Conservation (phyloP, 1,284 basidiomycete genomes). For the Moniliophthora roreri region DNA sequence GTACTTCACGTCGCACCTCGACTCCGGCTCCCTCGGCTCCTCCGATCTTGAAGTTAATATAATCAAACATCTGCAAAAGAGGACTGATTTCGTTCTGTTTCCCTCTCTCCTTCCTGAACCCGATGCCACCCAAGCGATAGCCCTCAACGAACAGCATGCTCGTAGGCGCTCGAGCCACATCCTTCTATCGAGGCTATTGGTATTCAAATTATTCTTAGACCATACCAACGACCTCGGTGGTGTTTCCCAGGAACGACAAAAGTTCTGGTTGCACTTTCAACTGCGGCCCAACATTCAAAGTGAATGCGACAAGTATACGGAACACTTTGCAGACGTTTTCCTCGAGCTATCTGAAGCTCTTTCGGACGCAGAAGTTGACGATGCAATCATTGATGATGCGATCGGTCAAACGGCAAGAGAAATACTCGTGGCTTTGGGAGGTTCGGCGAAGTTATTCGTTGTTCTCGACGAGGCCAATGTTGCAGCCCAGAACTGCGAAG, state of each 20-base stretch:
- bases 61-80: background rate
- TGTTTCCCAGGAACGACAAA: too few relatives aligned
- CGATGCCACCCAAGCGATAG: background rate
- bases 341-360: background rate
- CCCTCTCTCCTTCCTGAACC: background rate
- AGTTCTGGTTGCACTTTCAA: too few relatives aligned
- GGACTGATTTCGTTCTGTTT: background rate
- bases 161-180: background rate
- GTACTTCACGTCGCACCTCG: slow-evolving; percentile 3
- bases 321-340: background rate
- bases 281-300: too few relatives aligned
- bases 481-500: background rate
- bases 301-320: too few relatives aligned
- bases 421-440: too few relatives aligned
- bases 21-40: background rate
- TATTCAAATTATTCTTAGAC: too few relatives aligned
- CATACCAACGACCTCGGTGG: too few relatives aligned
- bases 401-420: background rate
- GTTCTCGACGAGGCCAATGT: background rate
- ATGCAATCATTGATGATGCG: background rate
- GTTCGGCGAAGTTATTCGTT: background rate
- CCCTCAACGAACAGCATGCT: background rate
- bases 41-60: background rate
- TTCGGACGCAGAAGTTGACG: background rate
- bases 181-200: too few relatives aligned